phyloP scores from a whole-genome alignment of 192 early-diverging fungal genomes.

The Diversispora eburnea region DNA sequence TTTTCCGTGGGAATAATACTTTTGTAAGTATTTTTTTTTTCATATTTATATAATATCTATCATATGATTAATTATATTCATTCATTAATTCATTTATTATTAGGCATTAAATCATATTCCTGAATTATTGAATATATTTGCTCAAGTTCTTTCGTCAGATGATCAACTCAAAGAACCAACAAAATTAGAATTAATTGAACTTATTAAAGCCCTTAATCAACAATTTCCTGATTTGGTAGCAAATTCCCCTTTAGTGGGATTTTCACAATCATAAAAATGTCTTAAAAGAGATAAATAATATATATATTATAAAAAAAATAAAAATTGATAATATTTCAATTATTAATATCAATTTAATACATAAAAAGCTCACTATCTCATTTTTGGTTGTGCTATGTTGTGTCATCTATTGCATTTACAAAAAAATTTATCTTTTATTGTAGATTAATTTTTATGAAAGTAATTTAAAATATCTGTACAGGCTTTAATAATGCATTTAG shows the following conservation, averaged over 20 bases:
- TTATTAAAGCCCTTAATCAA: slow-evolving; percentile 51
- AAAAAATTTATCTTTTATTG: no score
- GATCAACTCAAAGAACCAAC: slow-evolving; percentile 56
- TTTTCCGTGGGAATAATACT: slow-evolving; percentile 55
- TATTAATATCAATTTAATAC: no score
- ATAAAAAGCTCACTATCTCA: no score
- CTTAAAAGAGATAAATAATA: no score
- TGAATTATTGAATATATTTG: slow-evolving; percentile 54
- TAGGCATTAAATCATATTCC: slow-evolving; percentile 51
- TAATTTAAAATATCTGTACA: no score
- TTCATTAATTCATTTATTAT: background rate
- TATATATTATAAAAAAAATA: no score
- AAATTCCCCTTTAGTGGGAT: background rate
- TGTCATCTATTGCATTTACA: no score
- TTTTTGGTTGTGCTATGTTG: no score
- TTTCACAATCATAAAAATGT: slow-evolving; percentile 8
- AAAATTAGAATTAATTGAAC: slow-evolving; percentile 53
- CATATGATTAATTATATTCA: background rate
- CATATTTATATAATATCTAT: background rate
- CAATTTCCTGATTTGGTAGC: slow-evolving; percentile 41
- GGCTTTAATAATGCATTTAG: slow-evolving; percentile 1
- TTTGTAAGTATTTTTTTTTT: slow-evolving; percentile 34
- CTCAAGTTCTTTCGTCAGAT: slow-evolving; percentile 52
- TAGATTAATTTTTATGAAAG: no score
- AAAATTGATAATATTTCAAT: no score